Base-by-base conservation (phyloP, 208 protist species). In the Leishmania aethiopica region DNA sequence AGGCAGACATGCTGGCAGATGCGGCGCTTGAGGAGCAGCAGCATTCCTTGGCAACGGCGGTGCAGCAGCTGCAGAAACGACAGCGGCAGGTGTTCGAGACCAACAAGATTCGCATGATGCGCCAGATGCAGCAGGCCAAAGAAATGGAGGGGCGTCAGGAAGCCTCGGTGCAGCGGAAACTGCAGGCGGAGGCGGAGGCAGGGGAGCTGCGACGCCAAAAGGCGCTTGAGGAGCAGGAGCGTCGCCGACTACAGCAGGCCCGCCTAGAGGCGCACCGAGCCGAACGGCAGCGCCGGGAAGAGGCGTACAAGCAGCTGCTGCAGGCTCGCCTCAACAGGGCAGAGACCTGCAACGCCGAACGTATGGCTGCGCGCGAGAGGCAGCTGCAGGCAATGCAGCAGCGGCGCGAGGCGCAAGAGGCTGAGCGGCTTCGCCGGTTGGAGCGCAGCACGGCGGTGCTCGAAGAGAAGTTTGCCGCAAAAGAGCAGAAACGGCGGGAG, bases 351-450 rank as follows among this genome's bases (percentile, higher is more conserved):
- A 92, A 89, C 51, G 85, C 87, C 19, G 82, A 89, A 73, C 84
- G 89, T 8, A 40, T 76, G 32, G 92, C 87, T n/a, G 92, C 94
- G 37, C 86, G 88, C 64, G 81, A 90, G 84, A 83, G 81, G 57
- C 84, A 89, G 59, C 60, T 79, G 35, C 76, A 85, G 81, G 74
- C 49, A 4, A 75, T 83, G 55, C 91, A 86, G 32, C 59, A 84
- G 62, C 69, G 89, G 74, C 84, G 86, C 25, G 78, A 81, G 78
- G 87, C 79, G 51, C 77, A 83, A 64, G 92, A 90, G 72, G 89
- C 83, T 79, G 90, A 94, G 85, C 94, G 92, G 53, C 85, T 80
- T n/a, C 79, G 73, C 47, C 91, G 90, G 37, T 81, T 94, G 73
- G 88, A 88, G 70, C 90, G 89, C 72, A 89, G 86, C 69, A 84